phyloP scores from a whole-genome alignment of 2,329 filamentous ascomycete species.

The Talaromyces sp. region DNA sequence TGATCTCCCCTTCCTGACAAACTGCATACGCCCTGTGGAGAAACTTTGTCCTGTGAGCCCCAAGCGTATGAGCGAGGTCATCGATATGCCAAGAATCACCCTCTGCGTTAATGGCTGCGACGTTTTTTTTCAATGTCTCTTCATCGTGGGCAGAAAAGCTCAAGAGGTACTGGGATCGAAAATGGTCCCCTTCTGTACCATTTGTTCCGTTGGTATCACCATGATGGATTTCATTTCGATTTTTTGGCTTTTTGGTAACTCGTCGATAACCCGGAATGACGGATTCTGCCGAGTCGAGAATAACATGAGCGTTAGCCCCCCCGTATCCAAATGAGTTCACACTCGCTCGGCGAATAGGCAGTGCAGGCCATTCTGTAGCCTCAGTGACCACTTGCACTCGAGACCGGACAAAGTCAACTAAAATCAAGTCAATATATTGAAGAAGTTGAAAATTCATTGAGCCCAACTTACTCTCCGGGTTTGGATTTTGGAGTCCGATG shows the following conservation, averaged over 20 bases:
- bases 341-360: constrained; percentile 17
- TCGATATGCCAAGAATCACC: no score
- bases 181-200: no score
- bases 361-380: constrained; percentile 12
- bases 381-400: no score
- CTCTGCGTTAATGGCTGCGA: neutral
- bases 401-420: no score
- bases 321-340: constrained; percentile 45
- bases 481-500: constrained; percentile 10
- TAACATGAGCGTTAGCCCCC: constrained; percentile 31
- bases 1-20: no score
- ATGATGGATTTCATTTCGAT: no score
- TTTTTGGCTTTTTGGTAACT: no score
- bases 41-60: neutral
- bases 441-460: no score
- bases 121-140: neutral
- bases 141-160: neutral
- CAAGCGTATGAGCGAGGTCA: neutral
- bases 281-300: constrained; percentile 20
- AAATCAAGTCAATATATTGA: no score
- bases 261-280: no score
- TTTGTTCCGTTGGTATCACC: no score
- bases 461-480: constrained; percentile 15
- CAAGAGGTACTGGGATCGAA: neutral
- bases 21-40: no score